Evolutionary conservation across 495 filamentous ascomycete species (phyloP).

Genomic region (Xylaria castorea): DNA sequence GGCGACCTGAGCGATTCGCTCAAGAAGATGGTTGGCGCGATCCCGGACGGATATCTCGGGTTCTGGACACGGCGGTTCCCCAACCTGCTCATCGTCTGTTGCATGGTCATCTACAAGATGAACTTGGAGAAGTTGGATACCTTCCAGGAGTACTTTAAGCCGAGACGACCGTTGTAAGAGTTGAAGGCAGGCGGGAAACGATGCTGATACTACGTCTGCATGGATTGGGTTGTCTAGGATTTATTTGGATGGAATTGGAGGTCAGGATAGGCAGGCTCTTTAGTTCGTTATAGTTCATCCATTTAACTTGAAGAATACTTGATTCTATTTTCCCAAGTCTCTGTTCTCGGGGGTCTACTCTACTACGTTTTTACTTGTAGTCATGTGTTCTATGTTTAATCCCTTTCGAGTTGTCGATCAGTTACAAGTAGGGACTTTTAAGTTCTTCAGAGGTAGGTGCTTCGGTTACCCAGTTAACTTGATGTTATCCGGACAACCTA

Average conservation of each 20-base stretch:
- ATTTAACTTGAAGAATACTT: background rate
- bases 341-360: background rate
- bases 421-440: background rate
- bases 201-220: background rate
- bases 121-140: conserved; percentile 69
- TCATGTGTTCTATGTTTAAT: background rate
- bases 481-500: conserved; percentile 13
- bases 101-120: conserved; percentile 71
- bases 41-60: conserved; percentile 83
- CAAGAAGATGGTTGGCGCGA: conserved; percentile 76
- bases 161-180: conserved; percentile 38
- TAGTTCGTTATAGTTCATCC: background rate
- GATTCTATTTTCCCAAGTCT: background rate
- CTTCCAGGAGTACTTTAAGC: conserved; percentile 76
- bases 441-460: background rate
- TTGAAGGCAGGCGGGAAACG: background rate
- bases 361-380: background rate
- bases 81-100: conserved; percentile 80
- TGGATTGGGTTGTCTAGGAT: background rate
- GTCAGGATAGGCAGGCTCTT: background rate
- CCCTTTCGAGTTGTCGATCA: background rate
- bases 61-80: conserved; percentile 89
- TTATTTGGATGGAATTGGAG: background rate
- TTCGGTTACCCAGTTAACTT: background rate
- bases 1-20: conserved; percentile 85